Percentiles rank a stretch among this genome's conserved stretches.
These are phyloP conservation scores for Yarrowia yakushimensis DNA, from an alignment of 805 yeast species.

Conservation along the genomic window DNA sequence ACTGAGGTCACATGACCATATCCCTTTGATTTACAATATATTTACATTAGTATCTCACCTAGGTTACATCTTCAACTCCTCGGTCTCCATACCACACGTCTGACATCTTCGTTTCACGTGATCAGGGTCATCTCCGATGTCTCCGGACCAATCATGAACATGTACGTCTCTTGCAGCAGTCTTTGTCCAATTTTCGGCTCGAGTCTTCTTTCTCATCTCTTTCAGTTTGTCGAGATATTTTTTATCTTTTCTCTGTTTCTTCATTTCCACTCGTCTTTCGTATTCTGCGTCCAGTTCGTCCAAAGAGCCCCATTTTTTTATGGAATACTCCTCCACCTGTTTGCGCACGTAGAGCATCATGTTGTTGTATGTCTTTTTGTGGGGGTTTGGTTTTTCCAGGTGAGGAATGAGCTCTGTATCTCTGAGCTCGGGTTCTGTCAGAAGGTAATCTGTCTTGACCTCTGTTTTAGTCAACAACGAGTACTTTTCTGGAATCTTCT, in stretches of 20 bases:
- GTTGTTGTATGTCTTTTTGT: conserved; percentile 77
- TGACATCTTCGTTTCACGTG: conserved; percentile 52
- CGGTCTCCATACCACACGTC: conserved; percentile 80
- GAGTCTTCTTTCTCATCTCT: conserved; percentile 85
- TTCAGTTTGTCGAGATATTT: conserved; percentile 71
- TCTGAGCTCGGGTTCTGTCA: conserved; percentile 88
- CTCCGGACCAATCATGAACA: conserved; percentile 42
- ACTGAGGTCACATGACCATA: too few species aligned
- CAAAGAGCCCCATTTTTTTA: conserved; percentile 89
- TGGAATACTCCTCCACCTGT: conserved; percentile 92
- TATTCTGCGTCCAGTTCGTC: conserved; percentile 91
- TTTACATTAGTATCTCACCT: not conserved
- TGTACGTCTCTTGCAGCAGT: conserved; percentile 63
- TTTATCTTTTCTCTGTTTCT: conserved; percentile 69
- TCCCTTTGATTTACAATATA: not conserved
- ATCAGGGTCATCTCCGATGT: not conserved
- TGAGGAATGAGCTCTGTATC: conserved; percentile 68
- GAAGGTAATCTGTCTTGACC: conserved; percentile 83
- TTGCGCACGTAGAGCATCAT: conserved; percentile 89
- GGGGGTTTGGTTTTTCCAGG: conserved; percentile 90
- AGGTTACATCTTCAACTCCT: conserved; percentile 45
- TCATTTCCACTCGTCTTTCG: conserved; percentile 72
- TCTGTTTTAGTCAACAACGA: conserved; percentile 92
- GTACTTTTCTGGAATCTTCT: conserved; percentile 77
- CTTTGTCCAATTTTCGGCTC: conserved; percentile 80